Conservation (phyloP, 495 filamentous ascomycete genomes). For the Tuber microsphaerosporum region DNA sequence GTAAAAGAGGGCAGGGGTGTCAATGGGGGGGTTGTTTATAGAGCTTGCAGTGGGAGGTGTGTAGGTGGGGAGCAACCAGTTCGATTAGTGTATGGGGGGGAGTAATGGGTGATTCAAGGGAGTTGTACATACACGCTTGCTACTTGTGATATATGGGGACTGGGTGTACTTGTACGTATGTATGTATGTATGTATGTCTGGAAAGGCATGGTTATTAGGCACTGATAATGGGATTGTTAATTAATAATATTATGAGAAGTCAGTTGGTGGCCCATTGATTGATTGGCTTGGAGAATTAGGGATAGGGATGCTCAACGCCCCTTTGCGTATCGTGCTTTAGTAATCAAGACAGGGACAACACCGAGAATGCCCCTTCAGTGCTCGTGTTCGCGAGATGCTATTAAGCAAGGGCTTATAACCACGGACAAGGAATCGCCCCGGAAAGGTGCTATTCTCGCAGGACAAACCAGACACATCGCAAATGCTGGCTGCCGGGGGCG, state of each 20-base stretch:
- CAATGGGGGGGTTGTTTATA: slow-evolving; percentile 20
- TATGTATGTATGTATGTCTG: neutral
- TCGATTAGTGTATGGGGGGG: slow-evolving; percentile 23
- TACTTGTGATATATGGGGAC: neutral
- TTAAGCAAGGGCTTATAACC: neutral
- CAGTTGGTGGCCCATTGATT: neutral
- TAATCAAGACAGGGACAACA: neutral
- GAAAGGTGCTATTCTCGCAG: neutral
- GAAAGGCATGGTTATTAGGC: neutral
- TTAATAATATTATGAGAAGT: neutral
- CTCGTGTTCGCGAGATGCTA: neutral
- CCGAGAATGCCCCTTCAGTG: neutral
- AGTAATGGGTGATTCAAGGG: neutral
- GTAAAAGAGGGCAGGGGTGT: slow-evolving; percentile 10
- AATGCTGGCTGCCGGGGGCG: neutral
- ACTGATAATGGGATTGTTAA: neutral
- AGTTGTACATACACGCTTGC: neutral
- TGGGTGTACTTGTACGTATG: neutral
- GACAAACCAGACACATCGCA: neutral
- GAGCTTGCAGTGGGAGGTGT: slow-evolving; percentile 20
- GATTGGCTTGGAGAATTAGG: neutral
- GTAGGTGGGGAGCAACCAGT: slow-evolving; percentile 21
- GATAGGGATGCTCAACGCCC: neutral
- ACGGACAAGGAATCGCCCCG: neutral
- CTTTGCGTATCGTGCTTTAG: neutral